Conservation (phyloP, 345 rosid genomes). For the Abelmoschus esculentus region DNA sequence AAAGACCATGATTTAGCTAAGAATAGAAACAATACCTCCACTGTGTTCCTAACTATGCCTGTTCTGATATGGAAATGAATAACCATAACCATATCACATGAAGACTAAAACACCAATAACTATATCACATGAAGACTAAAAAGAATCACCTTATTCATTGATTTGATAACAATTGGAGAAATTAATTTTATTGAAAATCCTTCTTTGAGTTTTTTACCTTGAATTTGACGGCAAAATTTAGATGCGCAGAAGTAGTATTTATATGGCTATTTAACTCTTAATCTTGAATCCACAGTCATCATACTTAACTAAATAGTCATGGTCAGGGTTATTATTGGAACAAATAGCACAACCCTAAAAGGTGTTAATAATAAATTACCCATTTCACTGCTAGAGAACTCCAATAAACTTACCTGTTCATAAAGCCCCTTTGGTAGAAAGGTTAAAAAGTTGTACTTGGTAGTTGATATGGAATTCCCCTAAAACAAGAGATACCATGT, state of each 20-base stretch:
- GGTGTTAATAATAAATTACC: not conserved
- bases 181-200: not conserved
- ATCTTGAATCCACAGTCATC: too few relatives aligned
- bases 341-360: too few relatives aligned
- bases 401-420: constrained; percentile 71
- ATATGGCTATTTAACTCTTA: too few relatives aligned
- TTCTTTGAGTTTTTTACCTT: not conserved
- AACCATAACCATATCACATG: too few relatives aligned
- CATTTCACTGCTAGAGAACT: constrained; percentile 2
- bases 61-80: too few relatives aligned
- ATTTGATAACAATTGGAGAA: not conserved
- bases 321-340: too few relatives aligned
- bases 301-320: too few relatives aligned
- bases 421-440: constrained; percentile 96
- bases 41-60: not conserved
- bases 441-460: constrained; percentile 92
- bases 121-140: not conserved
- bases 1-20: not conserved
- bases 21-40: not conserved
- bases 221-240: too few relatives aligned
- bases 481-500: constrained; percentile 22
- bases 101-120: not conserved
- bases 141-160: not conserved
- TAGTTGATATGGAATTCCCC: constrained; percentile 95
- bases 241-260: too few relatives aligned